Evolutionary conservation across 2,329 filamentous ascomycete genomes (phyloP), one percentile per base, ranked within the genome.

Genomic region (Diaporthe citrichinensis): DNA sequence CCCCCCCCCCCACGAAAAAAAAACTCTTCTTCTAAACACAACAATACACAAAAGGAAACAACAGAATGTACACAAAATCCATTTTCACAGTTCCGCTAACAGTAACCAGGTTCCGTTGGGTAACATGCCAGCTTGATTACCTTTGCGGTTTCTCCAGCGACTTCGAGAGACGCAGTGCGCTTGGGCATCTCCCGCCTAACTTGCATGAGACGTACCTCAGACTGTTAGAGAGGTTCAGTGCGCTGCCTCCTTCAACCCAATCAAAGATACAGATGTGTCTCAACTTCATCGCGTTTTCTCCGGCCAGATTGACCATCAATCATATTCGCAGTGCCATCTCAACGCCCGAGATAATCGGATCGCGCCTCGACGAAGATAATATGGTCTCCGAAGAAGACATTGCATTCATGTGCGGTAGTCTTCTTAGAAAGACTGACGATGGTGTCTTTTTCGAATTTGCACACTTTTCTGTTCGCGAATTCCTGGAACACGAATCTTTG

Each of bases 61-160:
- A n/a, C n/a, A n/a, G n/a, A n/a, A n/a, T n/a, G n/a, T n/a, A n/a
- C n/a, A n/a, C n/a, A n/a, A n/a, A n/a, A n/a, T n/a, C n/a, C n/a
- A n/a, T n/a, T n/a, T n/a, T n/a, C n/a, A n/a, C n/a, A n/a, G n/a
- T n/a, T n/a, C n/a, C 6, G 8, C 59, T 65, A 31, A 65, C 25
- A 31, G 9, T 20, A n/a, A 0, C 28, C 17, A 72, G 53, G 69
- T 72, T 72, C n/a, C 69, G 69, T 0, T 72, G 69, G 69, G 69
- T 72, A 1, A 25, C 69, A 3, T 72, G 69, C 39, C 69, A 72
- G 14, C n/a, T 72, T 4, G 69, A 72, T 10, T 41, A 59, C 20
- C 69, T 72, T n/a, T 55, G 53, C 12, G 69, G 41, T 1, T 72
- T 55, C 41, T 41, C 53, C 4, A 61, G n/a, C 36, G 69, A 72